phyloP scores from a whole-genome alignment of 768 basidiomycete species.

The Phaffia tasmanica region DNA sequence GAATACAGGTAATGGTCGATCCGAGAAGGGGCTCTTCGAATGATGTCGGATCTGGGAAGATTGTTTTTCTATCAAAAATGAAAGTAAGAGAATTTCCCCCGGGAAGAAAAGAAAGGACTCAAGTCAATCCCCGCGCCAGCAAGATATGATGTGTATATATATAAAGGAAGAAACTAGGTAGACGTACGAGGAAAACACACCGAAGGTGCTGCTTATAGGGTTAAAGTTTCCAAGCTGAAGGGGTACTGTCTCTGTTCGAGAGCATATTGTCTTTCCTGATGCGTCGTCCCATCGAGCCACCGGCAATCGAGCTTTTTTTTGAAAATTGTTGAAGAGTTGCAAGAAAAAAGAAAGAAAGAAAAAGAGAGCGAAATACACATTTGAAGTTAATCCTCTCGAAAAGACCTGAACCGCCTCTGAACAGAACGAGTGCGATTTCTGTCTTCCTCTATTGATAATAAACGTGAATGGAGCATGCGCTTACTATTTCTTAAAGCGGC shows the following conservation, averaged over 20 bases:
- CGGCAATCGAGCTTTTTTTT: slow-evolving; percentile 53
- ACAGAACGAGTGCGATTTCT: neutral
- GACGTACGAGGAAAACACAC: slow-evolving; percentile 8
- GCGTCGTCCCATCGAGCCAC: slow-evolving; percentile 62
- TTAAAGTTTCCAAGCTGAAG: slow-evolving; percentile 6
- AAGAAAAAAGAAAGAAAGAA: neutral
- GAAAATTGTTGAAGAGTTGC: neutral
- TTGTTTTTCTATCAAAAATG: slow-evolving; percentile 7
- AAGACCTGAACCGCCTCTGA: neutral
- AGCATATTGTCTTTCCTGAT: slow-evolving; percentile 52
- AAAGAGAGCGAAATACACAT: neutral
- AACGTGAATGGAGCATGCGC: slow-evolving; percentile 33
- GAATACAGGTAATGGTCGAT: slow-evolving; percentile 11
- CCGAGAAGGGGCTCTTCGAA: slow-evolving; percentile 20
- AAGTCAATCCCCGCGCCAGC: neutral
- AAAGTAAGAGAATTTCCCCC: neutral
- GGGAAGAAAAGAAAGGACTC: neutral
- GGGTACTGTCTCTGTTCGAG: slow-evolving; percentile 1
- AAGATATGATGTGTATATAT: neutral
- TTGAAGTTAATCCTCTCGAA: neutral
- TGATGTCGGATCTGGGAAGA: slow-evolving; percentile 23
- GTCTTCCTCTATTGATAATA: neutral
- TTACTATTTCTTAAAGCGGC: slow-evolving; percentile 74
- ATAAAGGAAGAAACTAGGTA: neutral
- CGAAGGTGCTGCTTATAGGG: slow-evolving; percentile 3